phyloP scores from a whole-genome alignment of 768 basidiomycete species.

The Xerocomellus chrysenteron region DNA sequence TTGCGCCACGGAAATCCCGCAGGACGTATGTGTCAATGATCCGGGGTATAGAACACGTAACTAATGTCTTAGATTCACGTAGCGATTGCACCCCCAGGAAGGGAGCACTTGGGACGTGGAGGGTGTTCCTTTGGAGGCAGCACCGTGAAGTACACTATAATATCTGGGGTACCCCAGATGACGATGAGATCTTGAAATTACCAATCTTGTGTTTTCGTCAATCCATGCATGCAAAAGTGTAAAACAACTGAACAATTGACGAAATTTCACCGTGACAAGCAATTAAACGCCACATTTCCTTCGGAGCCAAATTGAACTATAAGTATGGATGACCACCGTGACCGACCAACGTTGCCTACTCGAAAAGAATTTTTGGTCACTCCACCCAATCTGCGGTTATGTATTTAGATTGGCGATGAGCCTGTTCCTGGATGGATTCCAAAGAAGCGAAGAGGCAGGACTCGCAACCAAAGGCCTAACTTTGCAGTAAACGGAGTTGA shows the following conservation, averaged over 20 bases:
- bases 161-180: not conserved
- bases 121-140: constrained; percentile 1
- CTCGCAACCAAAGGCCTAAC: not conserved
- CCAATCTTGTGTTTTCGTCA: not conserved
- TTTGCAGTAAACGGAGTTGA: not conserved
- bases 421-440: not conserved
- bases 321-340: not conserved
- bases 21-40: constrained; percentile 41
- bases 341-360: not conserved
- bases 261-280: not conserved
- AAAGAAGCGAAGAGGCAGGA: constrained; percentile 1
- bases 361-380: not conserved
- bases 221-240: not conserved
- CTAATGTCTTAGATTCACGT: constrained; percentile 12
- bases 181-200: constrained; percentile 2
- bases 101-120: constrained; percentile 57
- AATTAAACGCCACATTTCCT: constrained; percentile 28
- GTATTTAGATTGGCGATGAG: not conserved
- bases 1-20: constrained; percentile 43
- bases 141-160: constrained; percentile 2
- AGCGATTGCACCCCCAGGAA: constrained; percentile 53
- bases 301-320: constrained; percentile 13
- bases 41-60: not conserved
- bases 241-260: not conserved
- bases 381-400: not conserved